These are phyloP conservation scores for Serendipita sp. DNA, from an alignment of 768 basidiomycete species.

Conservation along the genomic window DNA sequence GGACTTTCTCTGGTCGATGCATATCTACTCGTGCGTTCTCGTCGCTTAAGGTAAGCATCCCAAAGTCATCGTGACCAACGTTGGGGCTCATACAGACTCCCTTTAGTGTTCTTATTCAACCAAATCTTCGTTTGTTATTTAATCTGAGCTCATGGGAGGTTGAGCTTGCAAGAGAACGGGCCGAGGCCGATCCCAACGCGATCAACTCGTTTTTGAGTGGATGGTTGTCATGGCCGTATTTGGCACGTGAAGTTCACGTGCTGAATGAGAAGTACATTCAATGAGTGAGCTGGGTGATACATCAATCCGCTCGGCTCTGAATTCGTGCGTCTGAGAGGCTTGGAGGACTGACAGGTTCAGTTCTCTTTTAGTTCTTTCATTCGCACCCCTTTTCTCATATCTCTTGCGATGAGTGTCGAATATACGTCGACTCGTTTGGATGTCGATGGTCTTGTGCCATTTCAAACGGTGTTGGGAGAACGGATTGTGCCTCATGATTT, in stretches of 20 bases:
- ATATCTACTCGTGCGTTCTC: constrained; percentile 81
- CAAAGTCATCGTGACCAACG: not conserved
- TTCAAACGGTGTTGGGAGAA: too few relatives aligned
- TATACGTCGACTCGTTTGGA: too few relatives aligned
- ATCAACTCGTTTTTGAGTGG: constrained; percentile 27
- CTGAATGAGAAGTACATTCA: constrained; percentile 72
- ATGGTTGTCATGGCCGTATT: constrained; percentile 68
- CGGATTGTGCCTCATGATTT: too few relatives aligned
- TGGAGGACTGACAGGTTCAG: too few relatives aligned
- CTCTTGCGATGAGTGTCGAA: too few relatives aligned
- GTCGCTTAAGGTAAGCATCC: constrained; percentile 41
- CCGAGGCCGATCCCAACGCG: constrained; percentile 4
- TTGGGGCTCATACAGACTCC: too few relatives aligned
- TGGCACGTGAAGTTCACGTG: constrained; percentile 70
- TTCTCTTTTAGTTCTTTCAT: too few relatives aligned
- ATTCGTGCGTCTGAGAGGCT: not conserved
- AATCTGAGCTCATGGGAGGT: constrained; percentile 93
- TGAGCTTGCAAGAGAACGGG: constrained; percentile 61
- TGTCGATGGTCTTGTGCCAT: too few relatives aligned
- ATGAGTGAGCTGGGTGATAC: constrained; percentile 14
- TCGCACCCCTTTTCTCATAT: too few relatives aligned
- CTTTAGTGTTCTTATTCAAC: constrained; percentile 66
- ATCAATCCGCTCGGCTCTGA: not conserved
- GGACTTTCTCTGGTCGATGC: constrained; percentile 77
- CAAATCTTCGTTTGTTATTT: constrained; percentile 89